Evolutionary conservation across 805 yeast species (phyloP).

Genomic region (Vanderwaltozyma verrucispora): DNA sequence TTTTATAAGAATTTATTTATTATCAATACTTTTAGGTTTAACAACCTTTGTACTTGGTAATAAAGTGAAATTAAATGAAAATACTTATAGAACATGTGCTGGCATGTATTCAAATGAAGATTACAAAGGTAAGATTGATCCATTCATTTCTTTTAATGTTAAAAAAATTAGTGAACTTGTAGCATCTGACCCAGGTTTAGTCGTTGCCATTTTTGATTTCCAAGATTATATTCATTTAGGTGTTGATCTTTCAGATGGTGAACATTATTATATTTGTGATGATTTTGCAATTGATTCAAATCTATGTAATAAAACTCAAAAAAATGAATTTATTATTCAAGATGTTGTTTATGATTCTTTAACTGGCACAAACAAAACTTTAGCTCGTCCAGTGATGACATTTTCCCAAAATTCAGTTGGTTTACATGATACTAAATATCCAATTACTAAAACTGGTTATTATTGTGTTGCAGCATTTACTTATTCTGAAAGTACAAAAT

Average conservation of each 20-base stretch:
- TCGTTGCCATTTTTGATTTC: conserved; percentile 76
- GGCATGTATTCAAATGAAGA: conserved; percentile 85
- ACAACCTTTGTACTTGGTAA: conserved; percentile 21
- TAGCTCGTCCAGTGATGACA: conserved; percentile 45
- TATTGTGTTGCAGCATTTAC: conserved; percentile 78
- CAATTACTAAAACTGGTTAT: conserved; percentile 70
- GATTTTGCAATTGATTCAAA: conserved; percentile 46
- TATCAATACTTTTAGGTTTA: neutral
- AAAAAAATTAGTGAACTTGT: conserved; percentile 20
- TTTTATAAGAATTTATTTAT: too few relatives aligned
- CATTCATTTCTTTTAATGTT: conserved; percentile 45
- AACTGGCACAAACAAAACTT: conserved; percentile 44
- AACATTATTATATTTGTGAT: conserved; percentile 62
- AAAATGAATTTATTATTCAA: conserved; percentile 54
- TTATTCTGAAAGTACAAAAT: conserved; percentile 33
- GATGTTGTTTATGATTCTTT: conserved; percentile 32
- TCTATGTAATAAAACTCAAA: conserved; percentile 44
- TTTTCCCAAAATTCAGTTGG: conserved; percentile 48
- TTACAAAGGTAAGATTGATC: conserved; percentile 73
- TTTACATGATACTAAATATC: conserved; percentile 49
- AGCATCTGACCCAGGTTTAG: conserved; percentile 35
- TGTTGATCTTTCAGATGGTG: conserved; percentile 33
- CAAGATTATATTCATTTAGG: conserved; percentile 68
- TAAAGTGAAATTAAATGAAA: conserved; percentile 39
- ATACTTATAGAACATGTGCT: conserved; percentile 60